Conservation (phyloP, 164 flowering plant genomes). For the Tetrastigma voinierianum region DNA sequence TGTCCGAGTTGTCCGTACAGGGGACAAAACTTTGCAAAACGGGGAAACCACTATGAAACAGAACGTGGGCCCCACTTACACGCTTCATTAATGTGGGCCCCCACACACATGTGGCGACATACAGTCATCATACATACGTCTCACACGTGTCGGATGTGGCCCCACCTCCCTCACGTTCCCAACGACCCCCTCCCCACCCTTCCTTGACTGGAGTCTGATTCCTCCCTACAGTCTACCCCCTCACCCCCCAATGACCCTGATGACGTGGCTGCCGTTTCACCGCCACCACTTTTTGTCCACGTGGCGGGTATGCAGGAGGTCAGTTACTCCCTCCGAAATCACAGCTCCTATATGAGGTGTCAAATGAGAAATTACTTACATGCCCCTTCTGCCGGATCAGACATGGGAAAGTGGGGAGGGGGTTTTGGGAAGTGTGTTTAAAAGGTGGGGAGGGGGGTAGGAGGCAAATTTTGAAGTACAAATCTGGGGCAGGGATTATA, state of each 20-base stretch:
- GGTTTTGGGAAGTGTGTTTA: no score
- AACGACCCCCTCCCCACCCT: slow-evolving; percentile 1
- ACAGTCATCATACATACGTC: not conserved
- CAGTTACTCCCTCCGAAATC: not conserved
- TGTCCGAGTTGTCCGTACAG: slow-evolving; percentile 17
- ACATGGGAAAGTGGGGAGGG: no score
- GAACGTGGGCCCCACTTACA: slow-evolving; percentile 16
- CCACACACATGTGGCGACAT: not conserved
- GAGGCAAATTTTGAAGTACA: no score
- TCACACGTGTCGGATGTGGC: slow-evolving; percentile 11
- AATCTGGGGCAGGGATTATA: no score
- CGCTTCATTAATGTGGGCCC: not conserved
- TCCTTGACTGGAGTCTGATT: no score
- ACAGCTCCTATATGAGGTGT: not conserved
- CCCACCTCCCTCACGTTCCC: slow-evolving; percentile 7
- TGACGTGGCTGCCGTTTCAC: slow-evolving; percentile 1
- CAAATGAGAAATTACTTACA: no score
- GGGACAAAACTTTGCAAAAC: slow-evolving; percentile 9
- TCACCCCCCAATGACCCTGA: no score
- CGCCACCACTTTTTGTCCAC: not conserved
- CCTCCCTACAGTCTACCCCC: not conserved
- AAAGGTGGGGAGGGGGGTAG: no score
- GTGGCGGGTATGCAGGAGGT: slow-evolving; percentile 13
- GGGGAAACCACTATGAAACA: slow-evolving; percentile 14
- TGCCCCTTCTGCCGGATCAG: no score